Percentiles rank a stretch among this genome's conserved stretches.
phyloP scores from a whole-genome alignment of 2,329 filamentous ascomycete species.

The Sphaerulina populicola region DNA sequence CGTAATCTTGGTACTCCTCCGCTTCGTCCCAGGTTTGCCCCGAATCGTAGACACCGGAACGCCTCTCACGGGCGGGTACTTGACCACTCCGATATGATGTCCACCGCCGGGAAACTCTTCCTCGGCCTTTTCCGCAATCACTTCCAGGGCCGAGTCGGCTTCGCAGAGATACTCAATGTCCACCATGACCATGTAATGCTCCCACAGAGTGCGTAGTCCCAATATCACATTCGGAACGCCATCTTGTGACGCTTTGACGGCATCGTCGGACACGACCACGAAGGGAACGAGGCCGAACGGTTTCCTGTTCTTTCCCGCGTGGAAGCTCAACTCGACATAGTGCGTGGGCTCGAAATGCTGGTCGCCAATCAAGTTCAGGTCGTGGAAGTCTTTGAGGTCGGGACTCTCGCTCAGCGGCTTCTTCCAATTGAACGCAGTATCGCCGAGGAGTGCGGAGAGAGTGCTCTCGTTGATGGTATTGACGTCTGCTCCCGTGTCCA shows the following conservation, averaged over 20 bases:
- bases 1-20: neutral
- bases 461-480: constrained; percentile 21
- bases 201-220: constrained; percentile 7
- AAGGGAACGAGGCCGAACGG: constrained; percentile 13
- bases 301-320: constrained; percentile 9
- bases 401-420: constrained; percentile 1
- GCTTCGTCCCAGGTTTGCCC: neutral
- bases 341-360: constrained; percentile 15
- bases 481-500: constrained; percentile 21
- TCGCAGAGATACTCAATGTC: constrained; percentile 15
- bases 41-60: neutral
- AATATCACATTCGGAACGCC: constrained; percentile 17
- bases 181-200: constrained; percentile 16
- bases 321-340: constrained; percentile 12
- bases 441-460: constrained; percentile 7
- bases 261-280: constrained; percentile 12
- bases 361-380: constrained; percentile 13
- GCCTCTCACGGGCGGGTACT: neutral
- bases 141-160: constrained; percentile 4
- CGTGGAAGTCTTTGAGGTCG: neutral
- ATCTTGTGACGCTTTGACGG: constrained; percentile 6
- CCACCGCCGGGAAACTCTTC: neutral
- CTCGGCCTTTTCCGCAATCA: constrained; percentile 15
- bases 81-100: neutral
- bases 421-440: constrained; percentile 1